Evolutionary conservation across 768 basidiomycete species (phyloP).

Genomic region (Cubamyces lactineus): DNA sequence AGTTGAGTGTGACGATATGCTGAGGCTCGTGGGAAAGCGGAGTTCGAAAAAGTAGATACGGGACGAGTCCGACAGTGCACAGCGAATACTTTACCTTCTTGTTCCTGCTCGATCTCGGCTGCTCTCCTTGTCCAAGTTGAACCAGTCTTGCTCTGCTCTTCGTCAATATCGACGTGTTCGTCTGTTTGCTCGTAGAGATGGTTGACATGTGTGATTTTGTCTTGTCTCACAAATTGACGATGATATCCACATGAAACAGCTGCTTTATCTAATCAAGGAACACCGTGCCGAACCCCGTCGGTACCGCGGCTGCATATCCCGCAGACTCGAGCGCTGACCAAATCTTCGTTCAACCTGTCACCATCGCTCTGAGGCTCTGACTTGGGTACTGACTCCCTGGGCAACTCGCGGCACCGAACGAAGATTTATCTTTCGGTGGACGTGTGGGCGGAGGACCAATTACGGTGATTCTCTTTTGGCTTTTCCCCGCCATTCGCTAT

Average conservation of each 20-base stretch:
- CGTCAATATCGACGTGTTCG: no score
- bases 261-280: not conserved
- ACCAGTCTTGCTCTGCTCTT: no score
- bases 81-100: no score
- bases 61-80: no score
- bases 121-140: no score
- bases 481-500: conserved; percentile 38
- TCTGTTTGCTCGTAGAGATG: no score
- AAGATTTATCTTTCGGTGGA: not conserved
- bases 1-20: no score
- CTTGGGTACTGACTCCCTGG: not conserved
- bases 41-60: no score
- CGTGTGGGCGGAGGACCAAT: not conserved
- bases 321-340: not conserved
- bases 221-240: no score
- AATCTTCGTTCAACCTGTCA: not conserved
- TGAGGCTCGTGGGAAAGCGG: no score
- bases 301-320: not conserved
- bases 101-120: no score
- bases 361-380: not conserved
- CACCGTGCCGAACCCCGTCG: not conserved
- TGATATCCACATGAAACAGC: not conserved
- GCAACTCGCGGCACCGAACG: not conserved
- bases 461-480: not conserved
- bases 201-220: no score